Evolutionary conservation across 352 stramenopile species (phyloP).

Genomic region (Globisporangium cylindrosporum): DNA sequence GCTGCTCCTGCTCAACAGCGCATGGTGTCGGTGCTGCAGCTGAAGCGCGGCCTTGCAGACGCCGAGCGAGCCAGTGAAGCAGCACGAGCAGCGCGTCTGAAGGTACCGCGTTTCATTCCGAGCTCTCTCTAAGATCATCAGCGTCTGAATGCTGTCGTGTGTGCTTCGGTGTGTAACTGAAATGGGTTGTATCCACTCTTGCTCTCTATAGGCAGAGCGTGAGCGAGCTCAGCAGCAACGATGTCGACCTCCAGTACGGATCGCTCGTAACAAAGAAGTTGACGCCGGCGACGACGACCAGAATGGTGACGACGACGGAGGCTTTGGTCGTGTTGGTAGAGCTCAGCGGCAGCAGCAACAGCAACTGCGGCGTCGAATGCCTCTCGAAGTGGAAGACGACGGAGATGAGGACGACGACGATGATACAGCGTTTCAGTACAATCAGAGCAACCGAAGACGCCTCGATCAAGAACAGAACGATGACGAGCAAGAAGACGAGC

Average conservation of each 20-base stretch:
- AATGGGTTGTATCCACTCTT: background rate
- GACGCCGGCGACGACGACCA: slow-evolving; percentile 8
- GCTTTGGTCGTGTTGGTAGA: background rate
- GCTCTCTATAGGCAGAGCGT: background rate
- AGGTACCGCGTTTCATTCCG: slow-evolving; percentile 21
- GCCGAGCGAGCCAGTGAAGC: slow-evolving; percentile 38
- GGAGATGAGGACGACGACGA: slow-evolving; percentile 27
- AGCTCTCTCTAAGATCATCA: background rate
- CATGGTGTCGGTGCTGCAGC: slow-evolving; percentile 31
- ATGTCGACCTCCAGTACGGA: background rate
- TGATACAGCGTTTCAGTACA: slow-evolving; percentile 28
- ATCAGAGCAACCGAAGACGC: slow-evolving; percentile 9
- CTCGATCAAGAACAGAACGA: background rate
- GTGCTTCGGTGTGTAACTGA: background rate
- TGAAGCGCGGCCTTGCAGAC: slow-evolving; percentile 42
- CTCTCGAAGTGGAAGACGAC: slow-evolving; percentile 14
- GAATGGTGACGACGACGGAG: slow-evolving; percentile 11
- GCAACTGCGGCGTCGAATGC: background rate
- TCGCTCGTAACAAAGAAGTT: background rate
- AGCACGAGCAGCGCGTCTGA: slow-evolving; percentile 28
- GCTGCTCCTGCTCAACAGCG: slow-evolving; percentile 15
- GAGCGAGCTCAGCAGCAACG: background rate
- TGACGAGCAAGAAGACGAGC: background rate
- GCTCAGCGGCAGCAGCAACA: background rate
- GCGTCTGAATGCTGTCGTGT: background rate